These are phyloP conservation scores for Candida golubevii DNA, from an alignment of 805 yeast genomes.

Conservation along the genomic window DNA sequence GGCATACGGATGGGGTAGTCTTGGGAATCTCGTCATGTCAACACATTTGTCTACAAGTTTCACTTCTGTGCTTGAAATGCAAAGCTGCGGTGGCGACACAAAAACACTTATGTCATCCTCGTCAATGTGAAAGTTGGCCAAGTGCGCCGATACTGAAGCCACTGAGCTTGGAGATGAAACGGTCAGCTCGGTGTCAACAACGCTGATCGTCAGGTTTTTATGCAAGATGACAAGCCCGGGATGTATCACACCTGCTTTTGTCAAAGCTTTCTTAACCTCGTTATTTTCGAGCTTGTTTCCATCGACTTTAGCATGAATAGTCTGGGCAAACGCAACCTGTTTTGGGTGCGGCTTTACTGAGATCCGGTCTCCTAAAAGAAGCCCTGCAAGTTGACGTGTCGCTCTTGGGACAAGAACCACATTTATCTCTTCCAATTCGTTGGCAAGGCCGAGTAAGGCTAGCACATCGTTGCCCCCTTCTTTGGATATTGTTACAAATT, in stretches of 20 bases:
- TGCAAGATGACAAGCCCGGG: conserved; percentile 46
- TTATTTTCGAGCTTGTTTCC: conserved; percentile 18
- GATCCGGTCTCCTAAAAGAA: conserved; percentile 47
- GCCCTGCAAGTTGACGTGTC: conserved; percentile 31
- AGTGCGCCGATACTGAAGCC: conserved; percentile 8
- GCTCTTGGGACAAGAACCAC: conserved; percentile 25
- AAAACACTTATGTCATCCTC: conserved; percentile 19
- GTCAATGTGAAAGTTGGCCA: conserved; percentile 11
- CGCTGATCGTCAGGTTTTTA: conserved; percentile 19
- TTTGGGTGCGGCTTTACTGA: conserved; percentile 40
- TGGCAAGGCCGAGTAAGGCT: conserved; percentile 39
- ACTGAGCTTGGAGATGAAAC: conserved; percentile 13
- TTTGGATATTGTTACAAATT: conserved; percentile 42
- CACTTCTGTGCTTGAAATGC: conserved; percentile 24
- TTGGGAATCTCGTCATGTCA: conserved; percentile 32
- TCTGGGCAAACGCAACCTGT: conserved; percentile 41
- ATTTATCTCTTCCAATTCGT: conserved; percentile 29
- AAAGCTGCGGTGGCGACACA: conserved; percentile 47
- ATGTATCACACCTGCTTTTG: conserved; percentile 56
- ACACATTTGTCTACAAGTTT: conserved; percentile 3
- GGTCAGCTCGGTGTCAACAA: conserved; percentile 24
- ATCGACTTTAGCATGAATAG: conserved; percentile 8
- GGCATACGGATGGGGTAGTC: conserved; percentile 38
- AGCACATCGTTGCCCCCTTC: conserved; percentile 41
- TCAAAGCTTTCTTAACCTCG: conserved; percentile 38